Percentiles rank a stretch among this genome's conserved stretches.
phyloP scores from a whole-genome alignment of 140 eudicot genomes.

The Senecio squalidus region DNA sequence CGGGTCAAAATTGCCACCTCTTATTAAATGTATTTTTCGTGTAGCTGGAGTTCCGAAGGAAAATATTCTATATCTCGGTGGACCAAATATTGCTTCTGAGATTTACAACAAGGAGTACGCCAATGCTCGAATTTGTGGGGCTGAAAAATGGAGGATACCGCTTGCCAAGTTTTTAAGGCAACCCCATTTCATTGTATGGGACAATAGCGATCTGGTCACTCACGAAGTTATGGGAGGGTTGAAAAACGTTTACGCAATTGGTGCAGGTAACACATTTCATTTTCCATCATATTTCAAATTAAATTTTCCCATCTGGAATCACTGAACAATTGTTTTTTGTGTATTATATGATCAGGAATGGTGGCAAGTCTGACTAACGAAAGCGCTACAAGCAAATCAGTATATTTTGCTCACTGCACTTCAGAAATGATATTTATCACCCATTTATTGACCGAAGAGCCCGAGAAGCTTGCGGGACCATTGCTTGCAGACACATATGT shows the following conservation, averaged over 20 bases:
- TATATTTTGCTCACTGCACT: constrained; percentile 91
- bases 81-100: constrained; percentile 93
- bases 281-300: too few relatives aligned
- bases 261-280: constrained; percentile 98
- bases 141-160: constrained; percentile 67
- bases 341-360: constrained; percentile 48
- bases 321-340: background rate
- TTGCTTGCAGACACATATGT: constrained; percentile 91
- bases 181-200: constrained; percentile 92
- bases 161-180: constrained; percentile 81
- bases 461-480: constrained; percentile 90
- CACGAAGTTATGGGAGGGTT: constrained; percentile 97
- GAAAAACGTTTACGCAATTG: constrained; percentile 84
- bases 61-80: constrained; percentile 85
- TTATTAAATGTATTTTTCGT: background rate
- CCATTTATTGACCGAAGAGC: constrained; percentile 80
- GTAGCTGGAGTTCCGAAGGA: constrained; percentile 75
- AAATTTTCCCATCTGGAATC: too few relatives aligned
- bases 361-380: constrained; percentile 84
- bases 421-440: constrained; percentile 93
- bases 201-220: constrained; percentile 81
- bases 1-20: too few relatives aligned
- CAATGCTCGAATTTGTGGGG: constrained; percentile 87
- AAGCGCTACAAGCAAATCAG: constrained; percentile 93
- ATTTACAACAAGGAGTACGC: constrained; percentile 91